phyloP scores from a whole-genome alignment of 2,329 filamentous ascomycete species.

The Hypoxylon sp. region DNA sequence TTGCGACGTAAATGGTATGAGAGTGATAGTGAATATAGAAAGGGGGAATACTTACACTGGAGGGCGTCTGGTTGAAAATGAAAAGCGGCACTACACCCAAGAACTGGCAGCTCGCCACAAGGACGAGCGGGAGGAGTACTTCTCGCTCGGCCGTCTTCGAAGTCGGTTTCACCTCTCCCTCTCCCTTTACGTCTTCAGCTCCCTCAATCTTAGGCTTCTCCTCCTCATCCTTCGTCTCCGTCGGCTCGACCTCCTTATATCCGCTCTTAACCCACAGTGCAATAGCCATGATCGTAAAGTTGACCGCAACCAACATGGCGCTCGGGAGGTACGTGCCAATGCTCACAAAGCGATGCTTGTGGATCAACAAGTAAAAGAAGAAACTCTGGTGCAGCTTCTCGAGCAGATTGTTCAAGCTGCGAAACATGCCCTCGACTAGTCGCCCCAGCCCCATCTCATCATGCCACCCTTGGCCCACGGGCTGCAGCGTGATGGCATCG shows the following conservation, averaged over 20 bases:
- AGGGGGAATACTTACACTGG: slow-evolving; percentile 67
- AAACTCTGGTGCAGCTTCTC: slow-evolving; percentile 99
- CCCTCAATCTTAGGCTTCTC: slow-evolving; percentile 32
- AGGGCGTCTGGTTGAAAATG: slow-evolving; percentile 82
- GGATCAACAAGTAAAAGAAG: slow-evolving; percentile 98
- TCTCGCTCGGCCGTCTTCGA: slow-evolving; percentile 69
- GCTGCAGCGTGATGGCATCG: slow-evolving; percentile 93
- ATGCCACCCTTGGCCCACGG: slow-evolving; percentile 92
- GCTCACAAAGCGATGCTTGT: slow-evolving; percentile 92
- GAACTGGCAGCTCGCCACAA: slow-evolving; percentile 81
- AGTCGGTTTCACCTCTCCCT: slow-evolving; percentile 27
- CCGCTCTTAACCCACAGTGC: slow-evolving; percentile 94
- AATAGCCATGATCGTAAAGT: slow-evolving; percentile 96
- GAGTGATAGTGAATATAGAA: background rate
- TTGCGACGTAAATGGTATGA: background rate
- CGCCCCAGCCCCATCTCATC: slow-evolving; percentile 97
- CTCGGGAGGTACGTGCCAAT: slow-evolving; percentile 97
- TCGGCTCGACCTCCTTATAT: slow-evolving; percentile 57
- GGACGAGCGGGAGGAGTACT: slow-evolving; percentile 78
- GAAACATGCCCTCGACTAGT: slow-evolving; percentile 89
- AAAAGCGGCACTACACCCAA: slow-evolving; percentile 86
- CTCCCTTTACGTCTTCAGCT: slow-evolving; percentile 47
- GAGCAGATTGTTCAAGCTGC: slow-evolving; percentile 94
- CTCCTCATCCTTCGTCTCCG: slow-evolving; percentile 52
- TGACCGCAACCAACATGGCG: slow-evolving; percentile 95